These are phyloP conservation scores for Penicillium diatomitis DNA, from an alignment of 495 filamentous ascomycete genomes.

Conservation along the genomic window DNA sequence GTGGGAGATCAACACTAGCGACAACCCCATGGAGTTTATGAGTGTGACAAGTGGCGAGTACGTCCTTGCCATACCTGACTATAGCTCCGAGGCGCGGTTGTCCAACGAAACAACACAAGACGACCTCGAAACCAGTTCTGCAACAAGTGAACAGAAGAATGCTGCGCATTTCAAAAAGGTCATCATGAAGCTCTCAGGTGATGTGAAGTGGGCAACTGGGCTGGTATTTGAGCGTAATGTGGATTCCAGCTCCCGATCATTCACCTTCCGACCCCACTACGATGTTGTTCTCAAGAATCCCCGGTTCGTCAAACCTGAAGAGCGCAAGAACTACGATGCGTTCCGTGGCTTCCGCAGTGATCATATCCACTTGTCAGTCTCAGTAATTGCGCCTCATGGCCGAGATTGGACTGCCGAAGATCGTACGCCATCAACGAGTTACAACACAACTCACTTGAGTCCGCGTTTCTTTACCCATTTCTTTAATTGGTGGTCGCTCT, in stretches of 20 bases:
- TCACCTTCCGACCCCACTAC: slow-evolving; percentile 87
- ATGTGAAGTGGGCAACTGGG: slow-evolving; percentile 82
- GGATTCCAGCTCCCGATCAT: slow-evolving; percentile 55
- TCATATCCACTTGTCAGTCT: slow-evolving; percentile 88
- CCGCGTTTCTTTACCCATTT: slow-evolving; percentile 98
- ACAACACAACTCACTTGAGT: slow-evolving; percentile 88
- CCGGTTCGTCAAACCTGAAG: slow-evolving; percentile 50
- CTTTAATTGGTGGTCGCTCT: slow-evolving; percentile 95
- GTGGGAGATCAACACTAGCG: slow-evolving; percentile 71
- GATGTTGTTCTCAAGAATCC: slow-evolving; percentile 80
- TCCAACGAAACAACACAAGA: slow-evolving; percentile 44
- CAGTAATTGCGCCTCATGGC: slow-evolving; percentile 72
- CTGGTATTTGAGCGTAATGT: slow-evolving; percentile 85
- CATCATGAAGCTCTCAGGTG: slow-evolving; percentile 94
- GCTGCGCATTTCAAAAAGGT: slow-evolving; percentile 90
- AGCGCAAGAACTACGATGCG: slow-evolving; percentile 64
- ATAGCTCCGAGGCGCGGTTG: slow-evolving; percentile 75
- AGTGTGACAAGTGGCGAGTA: slow-evolving; percentile 90
- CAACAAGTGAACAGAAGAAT: slow-evolving; percentile 57
- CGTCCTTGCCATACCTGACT: slow-evolving; percentile 87
- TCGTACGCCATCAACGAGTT: slow-evolving; percentile 67
- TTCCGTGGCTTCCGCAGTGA: slow-evolving; percentile 90
- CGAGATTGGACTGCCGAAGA: slow-evolving; percentile 66
- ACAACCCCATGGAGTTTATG: slow-evolving; percentile 90
- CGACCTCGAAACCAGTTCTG: slow-evolving; percentile 54